Base-by-base conservation (phyloP, 306 rosid species). In the Citrullus amarus region DNA sequence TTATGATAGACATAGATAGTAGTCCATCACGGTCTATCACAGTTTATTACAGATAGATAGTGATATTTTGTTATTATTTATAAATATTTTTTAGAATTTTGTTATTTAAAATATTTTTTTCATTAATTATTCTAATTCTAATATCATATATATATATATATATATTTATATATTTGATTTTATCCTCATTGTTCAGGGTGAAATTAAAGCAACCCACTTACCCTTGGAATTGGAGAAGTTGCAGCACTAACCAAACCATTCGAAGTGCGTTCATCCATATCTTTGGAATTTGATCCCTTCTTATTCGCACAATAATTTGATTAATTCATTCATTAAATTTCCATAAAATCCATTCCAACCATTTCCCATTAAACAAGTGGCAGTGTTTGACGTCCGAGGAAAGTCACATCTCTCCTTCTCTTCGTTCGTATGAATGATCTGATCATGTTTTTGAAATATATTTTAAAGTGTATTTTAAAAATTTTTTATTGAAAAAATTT, bases 161-260 rank as follows among this genome's bases (percentile, higher is more conserved):
- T 32, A 32, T 32, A 32, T 32, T 32, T 32, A 15, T 16, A 1
- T 38, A 2, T 38, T 66, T 9, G 3, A 32, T 39, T 39, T 9
- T 39, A 67, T 67, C 6, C 39, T 44, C 38, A 44, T 20, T 12
- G 3, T 70, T 44, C 12, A 22, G 9, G 15, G 43, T 16, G 57
- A 53, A 53, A 53, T 12, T 48, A 44, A 70, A 70, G 76, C 38
- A 70, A 46, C 76, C 56, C 76, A 70, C 57, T 67, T 4, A 17
- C 28, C 39, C 8, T 66, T 39, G 53, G 30, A 67, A 67, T 36
- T 70, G 56, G 76, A 41, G 50, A 67, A 18, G 74, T 38, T 67
- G 74, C 50, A 46, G 56, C 76, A 70, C 76, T 70, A 70, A 70
- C 76, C 34, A 70, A 44, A 70, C 76, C 57, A 12, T 70, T 70